Evolutionary conservation across 2,329 filamentous ascomycete genomes (phyloP).

Genomic region (Pseudopithomyces maydicus): DNA sequence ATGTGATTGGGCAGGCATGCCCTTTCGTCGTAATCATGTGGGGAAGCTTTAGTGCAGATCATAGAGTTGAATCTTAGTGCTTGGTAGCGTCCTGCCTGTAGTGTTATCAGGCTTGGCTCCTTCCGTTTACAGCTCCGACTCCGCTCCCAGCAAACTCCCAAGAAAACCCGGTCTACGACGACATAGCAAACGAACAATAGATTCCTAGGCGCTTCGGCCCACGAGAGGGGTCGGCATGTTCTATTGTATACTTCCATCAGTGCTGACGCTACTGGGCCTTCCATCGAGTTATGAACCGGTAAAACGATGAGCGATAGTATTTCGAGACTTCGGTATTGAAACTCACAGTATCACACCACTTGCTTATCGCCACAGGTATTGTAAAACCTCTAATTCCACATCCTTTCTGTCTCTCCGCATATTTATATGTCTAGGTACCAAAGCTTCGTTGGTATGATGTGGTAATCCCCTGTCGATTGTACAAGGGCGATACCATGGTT

Average conservation of each 20-base stretch:
- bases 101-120: slow-evolving; percentile 9
- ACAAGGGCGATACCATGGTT: not conserved
- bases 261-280: not conserved
- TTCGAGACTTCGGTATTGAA: too few species aligned
- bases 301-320: too few species aligned
- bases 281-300: not conserved
- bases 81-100: not conserved
- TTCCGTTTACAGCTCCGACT: slow-evolving; percentile 5
- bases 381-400: too few species aligned
- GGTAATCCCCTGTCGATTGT: not conserved
- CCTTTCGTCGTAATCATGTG: not conserved
- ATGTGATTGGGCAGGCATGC: not conserved
- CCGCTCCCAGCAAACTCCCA: slow-evolving; percentile 1
- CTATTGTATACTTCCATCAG: not conserved
- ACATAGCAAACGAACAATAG: not conserved
- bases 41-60: not conserved
- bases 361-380: too few species aligned
- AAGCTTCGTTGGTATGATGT: not conserved
- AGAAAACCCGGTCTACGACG: not conserved
- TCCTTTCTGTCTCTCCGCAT: not conserved
- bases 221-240: not conserved
- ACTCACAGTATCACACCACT: too few species aligned
- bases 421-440: not conserved
- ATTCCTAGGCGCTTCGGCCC: not conserved
- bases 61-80: not conserved